Evolutionary conservation across 106 monocot species (phyloP), one percentile per base, ranked within the genome.

Genomic region (Acanthochlamys bracteata): DNA sequence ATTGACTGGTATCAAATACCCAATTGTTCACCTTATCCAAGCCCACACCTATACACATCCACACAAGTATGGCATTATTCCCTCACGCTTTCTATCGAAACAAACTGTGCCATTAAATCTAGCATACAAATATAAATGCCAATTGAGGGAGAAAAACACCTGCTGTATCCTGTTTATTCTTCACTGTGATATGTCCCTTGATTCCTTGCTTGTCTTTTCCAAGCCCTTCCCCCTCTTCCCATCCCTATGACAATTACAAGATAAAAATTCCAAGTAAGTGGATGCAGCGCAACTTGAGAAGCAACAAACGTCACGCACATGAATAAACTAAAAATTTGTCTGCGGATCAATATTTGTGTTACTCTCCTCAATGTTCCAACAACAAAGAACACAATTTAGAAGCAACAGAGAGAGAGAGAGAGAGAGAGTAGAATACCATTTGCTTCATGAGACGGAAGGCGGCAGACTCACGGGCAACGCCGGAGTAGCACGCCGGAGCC

Each of bases 381-480:
- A 43, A 43, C 43, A 8, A 43, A 43, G 43, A 43, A 43, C 43
- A 13, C 7, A 8, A 43, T 43, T 8, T 43, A 43, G 43, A 43
- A 8, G 43, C 20, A 39, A 41, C 1, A 24, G 4, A 46, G 45
- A 21, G 13, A 22, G 25, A 76, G 20, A 20, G 24, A 56, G 58
- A 12, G 53, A 49, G 42, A 17, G 57, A n/a, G 4, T 26, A 0
- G 22, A 53, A 19, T 77, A 96, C 96, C 91, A 96, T 96, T 67
- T 96, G 88, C 63, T 96, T 96, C 96, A 96, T 96, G 55, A 96
- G 96, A 21, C 96, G 96, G 75, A 96, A 96, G 40, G 96, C 96
- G 67, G 91, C 87, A 68, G 96, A 96, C 74, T 88, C 49, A 67
- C 88, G 65, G 26, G 78, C 74, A 64, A 96, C 80, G 8, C 96